A percentile compares a stretch with the other conserved stretches of the same genome.
phyloP scores from a whole-genome alignment of 2,329 filamentous ascomycete species.

The Elsinoe ampelina region DNA sequence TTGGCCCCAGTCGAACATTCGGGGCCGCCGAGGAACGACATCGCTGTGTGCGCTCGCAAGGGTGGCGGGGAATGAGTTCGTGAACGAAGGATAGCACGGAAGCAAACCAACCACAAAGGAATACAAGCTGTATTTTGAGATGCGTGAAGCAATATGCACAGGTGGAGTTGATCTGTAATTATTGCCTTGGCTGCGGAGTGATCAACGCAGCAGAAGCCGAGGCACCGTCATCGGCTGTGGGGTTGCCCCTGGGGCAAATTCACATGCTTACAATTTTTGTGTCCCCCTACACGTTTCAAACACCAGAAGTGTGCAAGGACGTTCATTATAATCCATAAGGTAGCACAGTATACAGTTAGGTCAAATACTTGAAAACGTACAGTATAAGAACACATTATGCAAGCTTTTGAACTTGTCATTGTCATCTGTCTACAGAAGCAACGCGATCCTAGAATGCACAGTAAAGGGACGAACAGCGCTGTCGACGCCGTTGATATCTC shows the following conservation, averaged over 20 bases:
- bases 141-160: background rate
- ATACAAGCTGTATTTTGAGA: background rate
- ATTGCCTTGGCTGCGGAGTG: constrained; percentile 10
- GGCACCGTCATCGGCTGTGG: constrained; percentile 8
- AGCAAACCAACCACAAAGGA: background rate
- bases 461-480: background rate
- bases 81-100: background rate
- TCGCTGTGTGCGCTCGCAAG: constrained; percentile 33
- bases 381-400: background rate
- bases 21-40: constrained; percentile 93
- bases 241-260: background rate
- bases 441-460: constrained; percentile 4
- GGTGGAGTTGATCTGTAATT: constrained; percentile 11
- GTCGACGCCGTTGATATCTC: background rate
- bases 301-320: too few relatives aligned
- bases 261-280: background rate
- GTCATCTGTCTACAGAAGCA: constrained; percentile 5
- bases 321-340: too few relatives aligned
- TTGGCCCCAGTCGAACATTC: constrained; percentile 96
- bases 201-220: constrained; percentile 6
- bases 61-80: background rate
- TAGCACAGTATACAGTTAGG: too few relatives aligned
- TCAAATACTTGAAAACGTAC: background rate
- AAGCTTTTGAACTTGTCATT: background rate
- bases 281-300: too few relatives aligned